A percentile compares a stretch with the other conserved stretches of the same genome.
Evolutionary conservation across 768 basidiomycete genomes (phyloP).

Genomic region (Arthromyces matolae): DNA sequence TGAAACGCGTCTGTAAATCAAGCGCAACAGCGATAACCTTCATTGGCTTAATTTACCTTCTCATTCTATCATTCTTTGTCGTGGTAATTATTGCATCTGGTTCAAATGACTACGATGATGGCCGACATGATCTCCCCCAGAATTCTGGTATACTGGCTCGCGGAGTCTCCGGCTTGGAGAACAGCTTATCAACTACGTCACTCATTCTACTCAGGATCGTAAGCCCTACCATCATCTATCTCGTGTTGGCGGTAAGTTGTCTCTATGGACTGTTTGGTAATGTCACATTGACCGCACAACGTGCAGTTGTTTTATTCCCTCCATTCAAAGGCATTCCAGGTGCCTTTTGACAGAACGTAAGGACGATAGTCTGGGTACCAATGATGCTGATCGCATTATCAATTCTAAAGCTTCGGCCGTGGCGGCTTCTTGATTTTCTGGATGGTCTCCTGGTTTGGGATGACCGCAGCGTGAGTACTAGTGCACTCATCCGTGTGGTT

Average conservation of each 20-base stretch:
- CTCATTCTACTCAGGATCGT: constrained; percentile 38
- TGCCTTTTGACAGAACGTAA: constrained; percentile 44
- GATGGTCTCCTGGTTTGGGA: constrained; percentile 50
- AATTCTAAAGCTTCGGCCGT: constrained; percentile 30
- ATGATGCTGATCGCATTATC: neutral
- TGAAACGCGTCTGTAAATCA: neutral
- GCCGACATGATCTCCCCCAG: constrained; percentile 13
- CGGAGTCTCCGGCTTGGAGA: constrained; percentile 34
- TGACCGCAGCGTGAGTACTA: constrained; percentile 40
- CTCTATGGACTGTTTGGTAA: too few species aligned
- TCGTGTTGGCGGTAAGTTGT: constrained; percentile 34
- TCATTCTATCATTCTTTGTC: constrained; percentile 25
- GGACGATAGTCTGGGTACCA: constrained; percentile 7
- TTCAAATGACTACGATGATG: neutral
- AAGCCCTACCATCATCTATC: constrained; percentile 37
- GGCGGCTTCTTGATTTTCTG: constrained; percentile 50
- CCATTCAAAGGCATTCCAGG: constrained; percentile 44
- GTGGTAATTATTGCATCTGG: constrained; percentile 14
- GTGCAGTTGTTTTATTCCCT: constrained; percentile 47
- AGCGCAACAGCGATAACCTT: constrained; percentile 37
- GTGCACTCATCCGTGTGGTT: neutral
- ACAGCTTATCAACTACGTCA: constrained; percentile 33
- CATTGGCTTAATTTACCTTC: constrained; percentile 35
- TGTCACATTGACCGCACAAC: too few species aligned
- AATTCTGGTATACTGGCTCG: constrained; percentile 32